Evolutionary conservation across 1,284 basidiomycete genomes (phyloP).

Genomic region (Rhodotorula sp.): DNA sequence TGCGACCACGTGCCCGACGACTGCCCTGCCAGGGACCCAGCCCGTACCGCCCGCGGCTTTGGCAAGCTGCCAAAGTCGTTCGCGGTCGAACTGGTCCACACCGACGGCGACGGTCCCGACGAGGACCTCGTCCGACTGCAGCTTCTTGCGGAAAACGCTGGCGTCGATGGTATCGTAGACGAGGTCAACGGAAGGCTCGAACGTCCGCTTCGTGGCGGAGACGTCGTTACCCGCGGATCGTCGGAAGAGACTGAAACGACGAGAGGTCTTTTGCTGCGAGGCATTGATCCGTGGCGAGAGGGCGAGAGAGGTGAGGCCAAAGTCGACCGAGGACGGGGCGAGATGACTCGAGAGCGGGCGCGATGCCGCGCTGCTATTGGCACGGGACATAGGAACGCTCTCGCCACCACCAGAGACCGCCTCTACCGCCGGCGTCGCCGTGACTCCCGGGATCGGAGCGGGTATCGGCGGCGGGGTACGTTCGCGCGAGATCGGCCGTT

Average conservation of each 20-base stretch:
- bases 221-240: constrained; percentile 3
- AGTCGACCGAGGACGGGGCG: not conserved
- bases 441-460: not conserved
- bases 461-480: not conserved
- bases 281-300: constrained; percentile 21
- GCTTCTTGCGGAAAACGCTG: constrained; percentile 43
- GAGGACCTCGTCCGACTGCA: constrained; percentile 49
- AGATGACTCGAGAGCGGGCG: constrained; percentile 16
- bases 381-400: not conserved
- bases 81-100: constrained; percentile 49
- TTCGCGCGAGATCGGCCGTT: constrained; percentile 2
- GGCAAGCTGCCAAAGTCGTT: constrained; percentile 43
- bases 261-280: constrained; percentile 23
- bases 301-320: constrained; percentile 15
- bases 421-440: not conserved
- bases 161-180: constrained; percentile 24
- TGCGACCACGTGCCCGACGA: constrained; percentile 51
- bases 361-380: not conserved
- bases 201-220: not conserved
- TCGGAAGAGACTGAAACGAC: constrained; percentile 26
- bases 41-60: constrained; percentile 43
- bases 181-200: constrained; percentile 29
- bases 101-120: constrained; percentile 51
- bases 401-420: not conserved
- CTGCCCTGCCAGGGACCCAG: constrained; percentile 51